Evolutionary conservation across 805 yeast species (phyloP).

Genomic region (Sugiyamaella chiloensis): DNA sequence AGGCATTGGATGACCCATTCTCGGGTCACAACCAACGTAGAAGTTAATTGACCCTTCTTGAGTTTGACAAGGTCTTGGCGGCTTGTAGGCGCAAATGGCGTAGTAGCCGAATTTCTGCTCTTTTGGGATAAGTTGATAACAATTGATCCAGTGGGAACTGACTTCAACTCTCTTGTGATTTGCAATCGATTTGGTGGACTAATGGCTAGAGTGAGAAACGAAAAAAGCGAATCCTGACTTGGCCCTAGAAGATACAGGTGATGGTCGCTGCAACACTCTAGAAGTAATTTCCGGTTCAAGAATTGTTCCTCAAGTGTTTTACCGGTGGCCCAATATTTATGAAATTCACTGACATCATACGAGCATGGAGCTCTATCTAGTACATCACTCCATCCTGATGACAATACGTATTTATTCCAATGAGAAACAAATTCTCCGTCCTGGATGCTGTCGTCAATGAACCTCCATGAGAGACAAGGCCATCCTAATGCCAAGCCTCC

Average conservation of each 20-base stretch:
- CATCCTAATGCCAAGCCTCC: constrained; percentile 79
- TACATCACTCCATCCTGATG: constrained; percentile 64
- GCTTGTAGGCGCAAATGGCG: constrained; percentile 15
- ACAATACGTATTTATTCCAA: constrained; percentile 58
- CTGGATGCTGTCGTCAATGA: constrained; percentile 49
- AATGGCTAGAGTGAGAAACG: constrained; percentile 13
- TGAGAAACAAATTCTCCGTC: constrained; percentile 28
- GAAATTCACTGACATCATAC: constrained; percentile 25
- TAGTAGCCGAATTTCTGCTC: too few species aligned
- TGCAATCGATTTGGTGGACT: background rate
- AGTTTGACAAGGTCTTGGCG: constrained; percentile 1
- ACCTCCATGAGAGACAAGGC: constrained; percentile 70
- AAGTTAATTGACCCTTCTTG: constrained; percentile 11
- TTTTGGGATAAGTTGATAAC: constrained; percentile 7
- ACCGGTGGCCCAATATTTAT: constrained; percentile 21
- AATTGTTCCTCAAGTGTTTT: constrained; percentile 27
- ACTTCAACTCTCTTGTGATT: constrained; percentile 21
- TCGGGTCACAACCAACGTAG: constrained; percentile 15
- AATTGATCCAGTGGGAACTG: constrained; percentile 16
- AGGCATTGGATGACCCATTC: constrained; percentile 34
- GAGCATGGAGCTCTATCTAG: constrained; percentile 32
- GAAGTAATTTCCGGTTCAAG: constrained; percentile 19
- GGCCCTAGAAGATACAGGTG: constrained; percentile 23
- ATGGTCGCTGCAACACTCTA: constrained; percentile 15
- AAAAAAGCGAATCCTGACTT: background rate